phyloP scores from a whole-genome alignment of 2,329 filamentous ascomycete genomes.

The Colletotrichum aenigma region DNA sequence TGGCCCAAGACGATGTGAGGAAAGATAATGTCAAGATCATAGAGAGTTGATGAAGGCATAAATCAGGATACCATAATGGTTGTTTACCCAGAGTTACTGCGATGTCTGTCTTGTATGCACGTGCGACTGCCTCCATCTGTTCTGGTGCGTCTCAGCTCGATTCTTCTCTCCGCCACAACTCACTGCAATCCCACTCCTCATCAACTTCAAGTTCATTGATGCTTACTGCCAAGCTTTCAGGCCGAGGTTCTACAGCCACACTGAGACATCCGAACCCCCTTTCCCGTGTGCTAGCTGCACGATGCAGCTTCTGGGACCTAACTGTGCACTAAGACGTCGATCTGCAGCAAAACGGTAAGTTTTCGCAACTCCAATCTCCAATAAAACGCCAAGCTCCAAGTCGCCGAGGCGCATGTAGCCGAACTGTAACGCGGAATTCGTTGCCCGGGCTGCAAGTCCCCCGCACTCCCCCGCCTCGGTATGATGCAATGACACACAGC shows the following conservation, averaged over 20 bases:
- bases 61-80: neutral
- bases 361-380: neutral
- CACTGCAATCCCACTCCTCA: neutral
- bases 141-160: neutral
- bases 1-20: neutral
- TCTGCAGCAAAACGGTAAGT: neutral
- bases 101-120: neutral
- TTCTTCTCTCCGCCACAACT: neutral
- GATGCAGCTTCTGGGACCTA: neutral
- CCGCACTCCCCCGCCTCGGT: conserved; percentile 13
- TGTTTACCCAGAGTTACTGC: neutral
- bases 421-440: neutral
- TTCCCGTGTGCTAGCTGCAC: neutral
- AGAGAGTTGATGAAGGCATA: neutral
- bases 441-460: conserved; percentile 10
- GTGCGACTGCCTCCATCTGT: neutral
- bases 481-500: conserved; percentile 9
- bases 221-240: neutral
- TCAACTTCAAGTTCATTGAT: neutral
- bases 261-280: neutral
- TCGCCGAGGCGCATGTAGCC: neutral
- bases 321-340: neutral
- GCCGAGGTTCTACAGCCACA: neutral
- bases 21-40: neutral
- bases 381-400: neutral